A percentile compares a stretch with the other conserved stretches of the same genome.
These are phyloP conservation scores for Wickerhamomyces sydowiorum DNA, from an alignment of 805 yeast genomes.

Conservation along the genomic window DNA sequence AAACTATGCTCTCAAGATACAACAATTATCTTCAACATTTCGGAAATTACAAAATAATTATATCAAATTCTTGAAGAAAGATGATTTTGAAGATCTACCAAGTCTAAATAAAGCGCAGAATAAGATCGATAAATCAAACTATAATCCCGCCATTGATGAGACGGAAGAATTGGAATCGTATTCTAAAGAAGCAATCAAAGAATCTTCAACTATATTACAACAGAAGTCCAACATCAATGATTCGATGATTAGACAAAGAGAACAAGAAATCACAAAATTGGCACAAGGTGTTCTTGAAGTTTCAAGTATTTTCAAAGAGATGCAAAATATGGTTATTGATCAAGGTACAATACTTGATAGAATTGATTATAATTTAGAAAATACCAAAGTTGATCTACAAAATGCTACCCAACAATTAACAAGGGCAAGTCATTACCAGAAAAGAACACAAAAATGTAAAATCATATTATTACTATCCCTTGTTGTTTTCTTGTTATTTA, in stretches of 20 bases:
- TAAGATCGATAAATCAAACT: conserved; percentile 3
- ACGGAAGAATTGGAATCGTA: conserved; percentile 41
- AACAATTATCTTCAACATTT: conserved; percentile 69
- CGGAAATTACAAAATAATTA: conserved; percentile 86
- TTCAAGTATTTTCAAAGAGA: conserved; percentile 86
- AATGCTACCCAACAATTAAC: conserved; percentile 73
- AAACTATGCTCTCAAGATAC: conserved; percentile 79
- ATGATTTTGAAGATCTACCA: conserved; percentile 52
- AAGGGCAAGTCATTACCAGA: conserved; percentile 76
- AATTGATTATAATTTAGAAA: conserved; percentile 85
- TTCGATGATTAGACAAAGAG: conserved; percentile 60
- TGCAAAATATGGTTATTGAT: conserved; percentile 87
- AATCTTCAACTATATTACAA: conserved; percentile 34
- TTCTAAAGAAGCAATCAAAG: conserved; percentile 46
- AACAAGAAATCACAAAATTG: conserved; percentile 80
- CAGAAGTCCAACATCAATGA: conserved; percentile 31
- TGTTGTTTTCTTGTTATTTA: conserved; percentile 63
- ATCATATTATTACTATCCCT: conserved; percentile 68
- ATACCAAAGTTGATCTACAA: conserved; percentile 70
- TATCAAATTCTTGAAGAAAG: conserved; percentile 76
- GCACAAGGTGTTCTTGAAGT: conserved; percentile 95
- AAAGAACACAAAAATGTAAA: conserved; percentile 86
- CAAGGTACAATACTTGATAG: conserved; percentile 93
- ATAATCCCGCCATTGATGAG: conserved; percentile 25
- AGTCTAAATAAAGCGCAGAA: conserved; percentile 13